These are phyloP conservation scores for Dimargaris xerosporica DNA, from an alignment of 192 early-diverging fungal species.

Conservation along the genomic window DNA sequence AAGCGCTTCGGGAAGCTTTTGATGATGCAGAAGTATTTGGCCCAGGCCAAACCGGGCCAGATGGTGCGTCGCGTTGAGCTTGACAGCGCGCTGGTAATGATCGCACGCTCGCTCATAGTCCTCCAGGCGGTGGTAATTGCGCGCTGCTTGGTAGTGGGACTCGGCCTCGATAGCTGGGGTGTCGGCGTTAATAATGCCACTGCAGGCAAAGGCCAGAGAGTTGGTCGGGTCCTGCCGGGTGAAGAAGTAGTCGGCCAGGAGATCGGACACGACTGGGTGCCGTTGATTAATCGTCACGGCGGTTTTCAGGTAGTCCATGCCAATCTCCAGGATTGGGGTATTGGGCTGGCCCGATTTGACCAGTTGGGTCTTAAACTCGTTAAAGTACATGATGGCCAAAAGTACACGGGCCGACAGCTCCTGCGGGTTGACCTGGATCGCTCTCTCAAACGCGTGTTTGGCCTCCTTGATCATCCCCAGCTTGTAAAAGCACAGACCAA, in stretches of 20 bases:
- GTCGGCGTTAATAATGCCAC: conserved; percentile 25
- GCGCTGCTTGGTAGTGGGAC: conserved; percentile 38
- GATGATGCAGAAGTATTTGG: conserved; percentile 46
- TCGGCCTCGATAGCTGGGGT: conserved; percentile 40
- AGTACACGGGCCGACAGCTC: conserved; percentile 56
- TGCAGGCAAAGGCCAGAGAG: conserved; percentile 27
- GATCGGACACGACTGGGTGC: conserved; percentile 22
- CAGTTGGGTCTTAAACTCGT: conserved; percentile 35
- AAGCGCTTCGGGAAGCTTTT: conserved; percentile 25
- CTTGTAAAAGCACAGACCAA: conserved; percentile 73
- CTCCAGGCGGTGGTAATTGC: conserved; percentile 36
- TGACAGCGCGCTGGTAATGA: conserved; percentile 45
- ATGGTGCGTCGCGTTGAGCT: conserved; percentile 47
- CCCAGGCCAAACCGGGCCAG: conserved; percentile 62
- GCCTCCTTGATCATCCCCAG: conserved; percentile 53
- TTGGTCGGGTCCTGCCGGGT: conserved; percentile 24
- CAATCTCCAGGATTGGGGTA: conserved; percentile 12
- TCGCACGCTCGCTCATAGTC: conserved; percentile 57
- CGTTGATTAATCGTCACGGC: conserved; percentile 20
- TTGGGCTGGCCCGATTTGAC: conserved; percentile 1
- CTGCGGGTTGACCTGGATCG: conserved; percentile 44
- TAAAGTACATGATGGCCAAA: conserved; percentile 66
- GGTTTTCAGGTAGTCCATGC: conserved; percentile 18
- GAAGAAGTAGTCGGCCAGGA: conserved; percentile 39
- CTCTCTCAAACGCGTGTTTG: conserved; percentile 50